phyloP scores from a whole-genome alignment of 352 stramenopile genomes.

The Pelagophyceae sp. region DNA sequence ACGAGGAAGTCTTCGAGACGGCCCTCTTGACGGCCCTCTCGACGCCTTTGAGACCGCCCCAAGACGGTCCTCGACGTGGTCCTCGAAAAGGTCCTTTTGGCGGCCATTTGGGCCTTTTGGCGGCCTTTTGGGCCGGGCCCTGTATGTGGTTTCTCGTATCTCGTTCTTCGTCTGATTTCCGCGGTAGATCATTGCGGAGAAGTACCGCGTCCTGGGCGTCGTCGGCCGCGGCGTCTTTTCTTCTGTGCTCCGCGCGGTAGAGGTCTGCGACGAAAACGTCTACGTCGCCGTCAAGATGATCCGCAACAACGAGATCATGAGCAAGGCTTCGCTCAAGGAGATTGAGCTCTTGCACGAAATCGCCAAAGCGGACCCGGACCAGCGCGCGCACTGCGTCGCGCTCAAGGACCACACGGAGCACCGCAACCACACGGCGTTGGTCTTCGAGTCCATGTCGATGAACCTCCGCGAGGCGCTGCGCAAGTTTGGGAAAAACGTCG shows the following conservation, averaged over 20 bases:
- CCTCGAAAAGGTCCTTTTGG: no score
- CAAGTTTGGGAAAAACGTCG: conserved; percentile 71
- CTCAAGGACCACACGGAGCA: conserved; percentile 64
- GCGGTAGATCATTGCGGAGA: no score
- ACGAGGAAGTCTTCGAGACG: no score
- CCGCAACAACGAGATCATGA: conserved; percentile 96
- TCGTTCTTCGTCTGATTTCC: no score
- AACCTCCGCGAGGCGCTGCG: conserved; percentile 82
- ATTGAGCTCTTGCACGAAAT: conserved; percentile 61
- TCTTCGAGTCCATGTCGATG: conserved; percentile 94
- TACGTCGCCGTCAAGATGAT: conserved; percentile 66
- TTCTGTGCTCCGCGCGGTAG: conserved; percentile 79
- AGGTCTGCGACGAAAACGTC: conserved; percentile 38
- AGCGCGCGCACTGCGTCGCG: conserved; percentile 71
- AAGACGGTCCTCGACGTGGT: no score
- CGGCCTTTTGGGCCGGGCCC: no score
- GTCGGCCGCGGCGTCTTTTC: conserved; percentile 96
- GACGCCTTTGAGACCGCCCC: no score
- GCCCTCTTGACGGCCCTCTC: no score
- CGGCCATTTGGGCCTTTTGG: no score
- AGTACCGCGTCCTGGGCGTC: conserved; percentile 82
- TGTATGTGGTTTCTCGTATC: no score
- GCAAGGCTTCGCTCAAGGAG: conserved; percentile 72
- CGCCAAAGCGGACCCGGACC: conserved; percentile 50
- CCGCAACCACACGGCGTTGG: conserved; percentile 85